Base-by-base conservation (phyloP, 345 rosid genomes). In the Lumnitzera racemosa region DNA sequence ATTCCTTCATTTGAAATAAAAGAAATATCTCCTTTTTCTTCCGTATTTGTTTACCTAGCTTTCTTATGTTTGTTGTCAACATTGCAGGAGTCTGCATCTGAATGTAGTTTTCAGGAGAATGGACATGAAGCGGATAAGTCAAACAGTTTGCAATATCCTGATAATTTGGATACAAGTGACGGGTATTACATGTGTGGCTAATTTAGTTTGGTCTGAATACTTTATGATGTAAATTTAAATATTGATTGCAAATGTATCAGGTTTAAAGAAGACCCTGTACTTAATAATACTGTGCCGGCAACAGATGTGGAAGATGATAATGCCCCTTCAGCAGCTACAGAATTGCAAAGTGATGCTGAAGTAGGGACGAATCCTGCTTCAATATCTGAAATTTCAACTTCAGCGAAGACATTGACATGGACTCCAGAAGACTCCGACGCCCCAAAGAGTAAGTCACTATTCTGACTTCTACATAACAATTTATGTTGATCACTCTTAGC, bases 361-460 rank as follows among this genome's bases (percentile, higher is more conserved):
- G 71, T 53, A 47, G 70, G 55, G 36, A 63, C 63, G 36, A 75
- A 62, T 57, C 73, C 65, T 49, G 73, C 58, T 74, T 56, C 51
- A 56, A 61, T 56, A 69, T 48, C 53, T 15, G 72, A 46, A 12
- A 51, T 85, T 64, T 72, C 72, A 55, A 76, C 80, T 71, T 67
- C 85, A 46, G 62, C 63, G 58, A 69, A 58, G 64, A 56, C 78
- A 27, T 63, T 49, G 61, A 61, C 75, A 58, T 86, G 85, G 95
- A 81, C 74, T 65, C 76, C 74, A 63, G 91, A 84, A 68, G 73
- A 80, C 65, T 57, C 51, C 51, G 85, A 84, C 47, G 85, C 97
- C 24, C 97, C 97, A 9, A 77, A 81, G 72, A 79, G 99, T 94
- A 69, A 74, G 87, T 76, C 23, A 59, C 57, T 56, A 65, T 65